Base-by-base conservation (phyloP, 139 green algal species). In the Micractinium sp. region DNA sequence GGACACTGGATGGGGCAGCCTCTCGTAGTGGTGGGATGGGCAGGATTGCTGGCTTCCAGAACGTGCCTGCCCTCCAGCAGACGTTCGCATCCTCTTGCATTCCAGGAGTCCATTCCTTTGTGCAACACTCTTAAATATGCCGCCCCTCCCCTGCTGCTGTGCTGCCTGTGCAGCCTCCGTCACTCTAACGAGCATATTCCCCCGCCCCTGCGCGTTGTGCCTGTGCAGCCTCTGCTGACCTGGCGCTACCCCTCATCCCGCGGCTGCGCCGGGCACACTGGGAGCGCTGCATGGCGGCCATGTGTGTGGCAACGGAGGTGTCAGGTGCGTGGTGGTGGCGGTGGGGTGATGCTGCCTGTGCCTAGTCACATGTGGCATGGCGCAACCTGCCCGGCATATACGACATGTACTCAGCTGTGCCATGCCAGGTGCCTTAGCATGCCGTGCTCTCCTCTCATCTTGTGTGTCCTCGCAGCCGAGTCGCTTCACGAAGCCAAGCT, bases 251-350 rank as follows among this genome's bases (percentile, higher is more conserved):
- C 31, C 41, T 90, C 25, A 81, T 92, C 31, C 80, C 87, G 18
- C 87, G 67, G 2, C 81, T 87, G n/a, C 39, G 85, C 9, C 80
- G 89, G 0, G 81, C 82, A 2, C 78, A 85, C 23, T 94, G 90
- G 90, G 82, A 94, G 83, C 88, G 92, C n/a, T 91, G 89, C 84
- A 92, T 92, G 89, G 88, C 88, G 20, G 88, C 71, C 47, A 77
- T 89, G 85, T 86, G 80, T 39, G 61, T 91, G 27, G 41, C 35
- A 0, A 36, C 67, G 13, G 91, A 89, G 53, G 27, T 89, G 35
- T 63, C 67, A 19, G 78, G 86, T 71, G 86, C 66, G 67, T 16
- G 2, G 29, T 16, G 53, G 53, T 20, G 53, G 18, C n/a, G 38
- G 7, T 2, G 27, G 22, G 12, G 19, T 5, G 23, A 22, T 3